These are phyloP conservation scores for Colletotrichum sp. DNA, from an alignment of 2,329 filamentous ascomycete genomes.

Conservation along the genomic window DNA sequence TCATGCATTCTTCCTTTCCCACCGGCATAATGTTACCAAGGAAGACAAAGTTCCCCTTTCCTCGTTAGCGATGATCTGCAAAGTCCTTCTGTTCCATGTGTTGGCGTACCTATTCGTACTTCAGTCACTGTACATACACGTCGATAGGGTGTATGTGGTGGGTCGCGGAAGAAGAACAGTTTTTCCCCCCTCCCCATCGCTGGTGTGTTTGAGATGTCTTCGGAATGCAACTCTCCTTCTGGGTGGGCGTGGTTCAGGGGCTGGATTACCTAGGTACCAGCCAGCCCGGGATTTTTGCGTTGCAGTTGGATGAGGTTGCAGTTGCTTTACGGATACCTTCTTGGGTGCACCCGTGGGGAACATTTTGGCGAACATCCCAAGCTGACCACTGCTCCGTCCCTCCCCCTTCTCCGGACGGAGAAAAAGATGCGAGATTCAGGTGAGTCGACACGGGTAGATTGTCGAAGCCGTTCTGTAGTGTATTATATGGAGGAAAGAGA, in stretches of 20 bases:
- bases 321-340: neutral
- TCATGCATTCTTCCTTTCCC: neutral
- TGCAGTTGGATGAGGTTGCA: neutral
- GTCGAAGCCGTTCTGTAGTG: slow-evolving; percentile 3
- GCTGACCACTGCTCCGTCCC: neutral
- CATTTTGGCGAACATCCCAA: neutral
- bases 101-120: neutral
- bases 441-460: slow-evolving; percentile 20
- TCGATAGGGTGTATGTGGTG: neutral
- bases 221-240: neutral
- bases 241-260: neutral
- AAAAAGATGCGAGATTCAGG: slow-evolving; percentile 20
- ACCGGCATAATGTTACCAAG: neutral
- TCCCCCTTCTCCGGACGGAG: neutral
- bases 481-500: neutral
- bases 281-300: neutral
- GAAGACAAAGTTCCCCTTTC: neutral
- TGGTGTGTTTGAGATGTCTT: neutral
- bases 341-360: slow-evolving; percentile 11
- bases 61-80: neutral
- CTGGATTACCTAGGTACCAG: neutral
- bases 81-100: neutral
- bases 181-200: neutral
- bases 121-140: neutral
- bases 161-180: neutral